phyloP scores from a whole-genome alignment of 1,139 yeast genomes.

The Yamadazyma atmosphaerica region DNA sequence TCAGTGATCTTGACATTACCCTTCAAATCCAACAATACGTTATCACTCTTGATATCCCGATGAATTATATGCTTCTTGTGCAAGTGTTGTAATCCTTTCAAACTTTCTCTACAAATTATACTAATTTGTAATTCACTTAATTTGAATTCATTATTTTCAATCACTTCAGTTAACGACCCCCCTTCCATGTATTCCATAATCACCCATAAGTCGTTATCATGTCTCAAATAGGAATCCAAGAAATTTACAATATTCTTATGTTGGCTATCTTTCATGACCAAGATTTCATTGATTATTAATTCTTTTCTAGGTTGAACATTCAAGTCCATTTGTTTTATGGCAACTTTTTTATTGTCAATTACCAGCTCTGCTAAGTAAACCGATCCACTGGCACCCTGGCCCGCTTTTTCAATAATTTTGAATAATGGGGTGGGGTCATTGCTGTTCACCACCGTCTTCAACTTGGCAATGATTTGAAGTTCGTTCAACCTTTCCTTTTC shows the following conservation, averaged over 20 bases:
- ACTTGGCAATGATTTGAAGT: conserved; percentile 79
- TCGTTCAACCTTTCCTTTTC: conserved; percentile 79
- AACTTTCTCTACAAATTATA: conserved; percentile 85
- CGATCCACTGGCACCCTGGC: conserved; percentile 99
- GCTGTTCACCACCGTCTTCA: conserved; percentile 79
- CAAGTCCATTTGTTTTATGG: conserved; percentile 94
- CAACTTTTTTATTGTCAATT: conserved; percentile 51
- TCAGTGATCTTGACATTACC: conserved; percentile 96
- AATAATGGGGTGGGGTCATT: conserved; percentile 84
- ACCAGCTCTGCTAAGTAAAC: conserved; percentile 85
- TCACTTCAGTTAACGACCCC: conserved; percentile 79
- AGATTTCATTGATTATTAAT: conserved; percentile 62
- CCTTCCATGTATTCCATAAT: conserved; percentile 95
- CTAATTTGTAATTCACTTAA: conserved; percentile 80
- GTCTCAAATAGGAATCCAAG: conserved; percentile 45
- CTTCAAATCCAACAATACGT: conserved; percentile 78
- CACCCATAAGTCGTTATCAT: conserved; percentile 68
- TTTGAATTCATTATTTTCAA: conserved; percentile 70
- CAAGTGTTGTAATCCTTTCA: conserved; percentile 87
- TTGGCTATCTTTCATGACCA: conserved; percentile 51
- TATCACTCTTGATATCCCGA: conserved; percentile 94
- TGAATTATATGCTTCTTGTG: conserved; percentile 92
- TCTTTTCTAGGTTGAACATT: conserved; percentile 94
- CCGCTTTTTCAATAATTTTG: conserved; percentile 89
- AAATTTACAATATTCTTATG: conserved; percentile 50